Conservation (phyloP, 73 alveolate genomes). For the Effrenium voratum region DNA sequence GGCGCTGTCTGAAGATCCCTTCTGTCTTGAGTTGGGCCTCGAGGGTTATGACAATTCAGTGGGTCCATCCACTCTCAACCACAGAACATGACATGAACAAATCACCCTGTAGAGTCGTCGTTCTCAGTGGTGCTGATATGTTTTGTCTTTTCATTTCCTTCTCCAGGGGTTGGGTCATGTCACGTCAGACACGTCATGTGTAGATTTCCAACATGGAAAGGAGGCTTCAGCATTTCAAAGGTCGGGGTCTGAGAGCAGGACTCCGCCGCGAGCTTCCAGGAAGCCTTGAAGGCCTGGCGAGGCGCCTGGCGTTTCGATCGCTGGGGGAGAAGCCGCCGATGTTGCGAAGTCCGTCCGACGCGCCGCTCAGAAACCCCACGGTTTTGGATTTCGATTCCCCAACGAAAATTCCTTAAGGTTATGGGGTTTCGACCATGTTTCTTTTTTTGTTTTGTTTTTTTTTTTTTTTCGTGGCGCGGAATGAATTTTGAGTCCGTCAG, state of each 20-base stretch:
- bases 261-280: conserved; percentile 91
- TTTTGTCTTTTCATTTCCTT: no score
- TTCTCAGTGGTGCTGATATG: no score
- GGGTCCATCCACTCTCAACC: no score
- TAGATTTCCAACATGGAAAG: neutral
- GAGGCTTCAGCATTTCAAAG: neutral
- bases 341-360: neutral
- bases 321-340: neutral
- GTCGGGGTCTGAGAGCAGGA: neutral
- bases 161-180: no score
- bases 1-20: no score
- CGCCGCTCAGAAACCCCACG: neutral
- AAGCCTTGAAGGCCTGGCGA: conserved; percentile 76
- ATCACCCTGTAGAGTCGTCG: no score
- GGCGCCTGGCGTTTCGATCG: neutral
- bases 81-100: no score
- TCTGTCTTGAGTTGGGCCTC: no score
- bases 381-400: neutral
- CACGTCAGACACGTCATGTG: neutral
- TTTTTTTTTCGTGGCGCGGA: no score
- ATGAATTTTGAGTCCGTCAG: no score
- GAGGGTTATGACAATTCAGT: no score
- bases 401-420: neutral
- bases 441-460: neutral
- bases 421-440: neutral